A percentile compares a stretch with the other conserved stretches of the same genome.
Evolutionary conservation across 2,329 filamentous ascomycete genomes (phyloP).

Genomic region (Plectosphaerella sp.): DNA sequence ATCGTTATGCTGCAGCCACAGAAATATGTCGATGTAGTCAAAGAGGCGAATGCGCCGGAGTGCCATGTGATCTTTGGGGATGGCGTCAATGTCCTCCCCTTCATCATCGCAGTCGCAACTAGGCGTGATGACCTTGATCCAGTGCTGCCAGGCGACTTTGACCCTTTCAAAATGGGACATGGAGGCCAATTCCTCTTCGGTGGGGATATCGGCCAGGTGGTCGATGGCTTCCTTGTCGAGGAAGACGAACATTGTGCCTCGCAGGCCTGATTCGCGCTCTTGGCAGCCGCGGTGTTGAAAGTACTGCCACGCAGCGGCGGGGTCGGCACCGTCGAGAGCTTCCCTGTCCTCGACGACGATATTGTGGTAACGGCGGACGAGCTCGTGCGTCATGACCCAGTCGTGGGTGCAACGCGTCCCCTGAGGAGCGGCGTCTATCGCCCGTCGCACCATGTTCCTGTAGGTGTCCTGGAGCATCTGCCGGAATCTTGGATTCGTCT

Average conservation of each 20-base stretch:
- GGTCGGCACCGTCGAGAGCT: slow-evolving; percentile 1
- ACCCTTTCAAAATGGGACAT: slow-evolving; percentile 3
- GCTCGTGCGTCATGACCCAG: slow-evolving; percentile 5
- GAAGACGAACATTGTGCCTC: slow-evolving; percentile 4
- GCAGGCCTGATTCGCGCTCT: neutral
- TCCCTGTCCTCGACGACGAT: slow-evolving; percentile 3
- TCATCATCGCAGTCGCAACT: neutral
- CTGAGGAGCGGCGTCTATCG: neutral
- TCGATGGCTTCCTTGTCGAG: slow-evolving; percentile 6
- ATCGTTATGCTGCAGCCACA: neutral
- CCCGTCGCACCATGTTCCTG: neutral
- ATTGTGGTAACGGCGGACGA: slow-evolving; percentile 3
- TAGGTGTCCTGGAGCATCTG: neutral
- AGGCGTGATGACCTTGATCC: slow-evolving; percentile 5
- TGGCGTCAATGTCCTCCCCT: neutral
- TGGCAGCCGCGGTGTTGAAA: neutral
- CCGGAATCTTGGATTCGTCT: neutral
- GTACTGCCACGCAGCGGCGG: slow-evolving; percentile 3
- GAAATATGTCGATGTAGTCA: neutral
- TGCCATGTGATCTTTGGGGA: neutral
- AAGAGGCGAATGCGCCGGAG: neutral
- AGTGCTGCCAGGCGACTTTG: slow-evolving; percentile 2
- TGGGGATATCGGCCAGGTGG: slow-evolving; percentile 1
- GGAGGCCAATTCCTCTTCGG: slow-evolving; percentile 4
- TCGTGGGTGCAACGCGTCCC: neutral